Evolutionary conservation across 2,329 filamentous ascomycete genomes (phyloP), one percentile per base, ranked within the genome.

Genomic region (Epichloe sp.): DNA sequence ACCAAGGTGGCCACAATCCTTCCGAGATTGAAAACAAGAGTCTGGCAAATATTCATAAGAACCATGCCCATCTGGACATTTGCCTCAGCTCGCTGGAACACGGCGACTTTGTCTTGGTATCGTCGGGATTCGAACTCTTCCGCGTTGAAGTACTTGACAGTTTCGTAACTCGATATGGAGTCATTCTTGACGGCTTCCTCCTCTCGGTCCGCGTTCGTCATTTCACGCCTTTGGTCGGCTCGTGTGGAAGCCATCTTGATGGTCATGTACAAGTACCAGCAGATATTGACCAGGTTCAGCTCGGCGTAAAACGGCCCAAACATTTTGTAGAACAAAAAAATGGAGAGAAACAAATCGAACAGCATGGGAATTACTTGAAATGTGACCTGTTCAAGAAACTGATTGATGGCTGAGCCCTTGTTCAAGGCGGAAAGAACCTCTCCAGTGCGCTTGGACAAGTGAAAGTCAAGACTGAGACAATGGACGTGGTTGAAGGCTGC

Each of bases 181-280:
- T 98, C 93, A 64, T 96, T 97, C 70, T 97, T 97, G 59, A 97
- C 89, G 6, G 93, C 93, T 67, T 96, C 91, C 68, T 96, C 89
- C 68, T 96, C 89, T 56, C 93, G 80, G 58, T 93, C 89, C 14
- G 89, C 88, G 64, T 96, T 97, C 48, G 91, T 91, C 85, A 96
- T 96, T 62, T 91, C 81, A 54, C 93, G 80, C 60, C 93, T 82
- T 60, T 95, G 88, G 61, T 95, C 88, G 6, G 90, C 88, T 59
- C 93, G 80, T 72, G 89, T 95, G 55, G 91, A 86, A 15, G 93
- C 91, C 85, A 98, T 89, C 57, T 90, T 87, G 59, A 98, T 88
- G 6, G 93, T 98, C 63, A 97, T 80, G 68, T 95, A 95, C 50
- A 97, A 83, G 71, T 98, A 98, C 70, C 88, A 90, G 65, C 96